Conservation (phyloP, 768 basidiomycete species). For the Suillus paluster region DNA sequence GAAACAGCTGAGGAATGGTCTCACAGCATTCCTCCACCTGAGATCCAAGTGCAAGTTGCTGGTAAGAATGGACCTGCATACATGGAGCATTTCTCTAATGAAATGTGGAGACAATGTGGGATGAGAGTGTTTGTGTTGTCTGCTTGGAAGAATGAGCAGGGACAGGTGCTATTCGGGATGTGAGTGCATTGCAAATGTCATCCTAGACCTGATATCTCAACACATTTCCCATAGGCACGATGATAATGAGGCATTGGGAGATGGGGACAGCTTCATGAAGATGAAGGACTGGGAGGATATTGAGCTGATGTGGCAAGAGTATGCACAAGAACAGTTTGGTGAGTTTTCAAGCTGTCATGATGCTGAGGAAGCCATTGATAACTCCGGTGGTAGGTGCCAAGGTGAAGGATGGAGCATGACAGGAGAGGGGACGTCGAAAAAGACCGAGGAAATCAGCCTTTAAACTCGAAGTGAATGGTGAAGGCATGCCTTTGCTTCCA, state of each 20-base stretch:
- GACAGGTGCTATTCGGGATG: too few relatives aligned
- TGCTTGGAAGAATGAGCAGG: too few relatives aligned
- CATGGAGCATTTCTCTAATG: not conserved
- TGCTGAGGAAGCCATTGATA: not conserved
- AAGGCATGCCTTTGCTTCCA: too few relatives aligned
- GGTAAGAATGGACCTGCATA: not conserved
- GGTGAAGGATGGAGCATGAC: too few relatives aligned
- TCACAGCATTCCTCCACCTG: not conserved
- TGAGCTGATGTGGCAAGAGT: not conserved
- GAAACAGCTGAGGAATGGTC: not conserved
- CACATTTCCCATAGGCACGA: not conserved
- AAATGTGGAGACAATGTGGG: not conserved
- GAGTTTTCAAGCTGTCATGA: not conserved
- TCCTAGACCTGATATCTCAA: not conserved
- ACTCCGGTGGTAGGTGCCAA: too few relatives aligned
- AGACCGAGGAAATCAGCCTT: too few relatives aligned
- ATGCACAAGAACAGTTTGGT: not conserved
- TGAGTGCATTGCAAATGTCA: not conserved
- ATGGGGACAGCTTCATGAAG: too few relatives aligned
- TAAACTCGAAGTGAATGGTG: too few relatives aligned
- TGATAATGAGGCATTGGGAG: not conserved
- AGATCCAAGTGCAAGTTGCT: not conserved
- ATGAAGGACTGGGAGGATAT: not conserved
- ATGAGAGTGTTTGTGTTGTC: too few relatives aligned
- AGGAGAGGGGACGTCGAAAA: too few relatives aligned